Evolutionary conservation across 164 flowering plant species (phyloP), one percentile per base, ranked within the genome.

Genomic region (Hamamelis virginiana): DNA sequence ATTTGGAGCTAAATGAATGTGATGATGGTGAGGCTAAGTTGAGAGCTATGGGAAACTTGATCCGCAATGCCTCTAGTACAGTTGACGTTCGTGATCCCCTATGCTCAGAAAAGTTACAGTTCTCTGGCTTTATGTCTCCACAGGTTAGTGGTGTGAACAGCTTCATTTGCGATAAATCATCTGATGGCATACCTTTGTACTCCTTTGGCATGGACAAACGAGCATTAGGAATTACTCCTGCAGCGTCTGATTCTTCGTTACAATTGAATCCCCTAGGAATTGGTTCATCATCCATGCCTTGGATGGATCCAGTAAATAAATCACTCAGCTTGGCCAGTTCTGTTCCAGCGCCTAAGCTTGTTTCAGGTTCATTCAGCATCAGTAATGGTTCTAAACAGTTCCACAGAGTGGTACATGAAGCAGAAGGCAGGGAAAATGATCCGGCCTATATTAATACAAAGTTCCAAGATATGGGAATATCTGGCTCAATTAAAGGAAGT

Each of bases 171-270:
- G 97, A 96, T 75, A 88, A 86, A 64, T 67, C 97, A 47, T 78
- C 97, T 12, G 95, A 89, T 79, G 94, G 96, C 66, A 91, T 96
- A 73, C 99, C 98, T 69, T 74, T 96, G 73, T 96, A 96, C 74
- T 89, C 97, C 59, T 90, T 93, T 67, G 84, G 85, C 76, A 72
- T 86, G 82, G 98, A 93, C 72, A 89, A 79, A 66, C 78, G 88
- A 61, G 78, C 82, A 75, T 61, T 70, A 1, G 87, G 77, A 46
- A 77, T 22, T 67, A 74, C 81, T 58, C 67, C 89, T 52, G 80
- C 84, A n/a, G 85, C 81, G 52, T 82, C 89, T 65, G 94, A 89
- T 78, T 80, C 95, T 64, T 74, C 85, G 38, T 73, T 82, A 62
- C 91, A 78, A 57, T 75, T 78, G 73, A 85, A 75, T 68, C 74